phyloP scores from a whole-genome alignment of 2,329 filamentous ascomycete genomes.

The Aspergillus chevalieri region DNA sequence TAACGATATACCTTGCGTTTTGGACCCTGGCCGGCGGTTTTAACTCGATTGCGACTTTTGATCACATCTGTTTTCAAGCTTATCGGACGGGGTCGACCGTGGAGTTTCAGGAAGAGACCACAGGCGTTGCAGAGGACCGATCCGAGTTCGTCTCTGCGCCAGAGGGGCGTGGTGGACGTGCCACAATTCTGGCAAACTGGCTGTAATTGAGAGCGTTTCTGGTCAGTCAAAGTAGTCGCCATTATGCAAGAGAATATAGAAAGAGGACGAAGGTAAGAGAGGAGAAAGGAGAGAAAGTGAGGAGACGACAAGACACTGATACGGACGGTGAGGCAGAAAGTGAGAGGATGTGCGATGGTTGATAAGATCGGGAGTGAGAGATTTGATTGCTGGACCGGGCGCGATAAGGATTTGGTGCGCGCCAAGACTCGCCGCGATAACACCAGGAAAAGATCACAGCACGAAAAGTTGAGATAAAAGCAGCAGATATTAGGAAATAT shows the following conservation, averaged over 20 bases:
- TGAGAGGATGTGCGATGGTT: slow-evolving; percentile 30
- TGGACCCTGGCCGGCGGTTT: slow-evolving; percentile 71
- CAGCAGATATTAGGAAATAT: slow-evolving; percentile 6
- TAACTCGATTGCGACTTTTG: slow-evolving; percentile 97
- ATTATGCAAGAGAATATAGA: slow-evolving; percentile 22
- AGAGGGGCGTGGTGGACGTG: slow-evolving; percentile 91
- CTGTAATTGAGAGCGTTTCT: slow-evolving; percentile 61
- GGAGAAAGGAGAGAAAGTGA: slow-evolving; percentile 14
- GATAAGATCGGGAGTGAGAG: slow-evolving; percentile 40
- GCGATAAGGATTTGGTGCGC: slow-evolving; percentile 43
- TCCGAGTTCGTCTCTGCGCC: slow-evolving; percentile 93
- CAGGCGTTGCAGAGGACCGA: slow-evolving; percentile 98
- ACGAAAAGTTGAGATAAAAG: slow-evolving; percentile 5
- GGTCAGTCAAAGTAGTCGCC: slow-evolving; percentile 45
- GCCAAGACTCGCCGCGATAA: slow-evolving; percentile 34
- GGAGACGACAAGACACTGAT: slow-evolving; percentile 15
- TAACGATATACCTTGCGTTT: slow-evolving; percentile 68
- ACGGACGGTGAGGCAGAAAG: slow-evolving; percentile 17
- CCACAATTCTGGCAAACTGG: slow-evolving; percentile 94
- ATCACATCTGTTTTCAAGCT: slow-evolving; percentile 98
- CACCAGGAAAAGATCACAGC: slow-evolving; percentile 12
- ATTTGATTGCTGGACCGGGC: slow-evolving; percentile 29
- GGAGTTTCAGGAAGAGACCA: slow-evolving; percentile 93
- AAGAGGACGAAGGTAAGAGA: slow-evolving; percentile 11
- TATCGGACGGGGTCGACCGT: slow-evolving; percentile 86